Conservation (phyloP, 2,329 filamentous ascomycete genomes). For the Xylaria sp. region DNA sequence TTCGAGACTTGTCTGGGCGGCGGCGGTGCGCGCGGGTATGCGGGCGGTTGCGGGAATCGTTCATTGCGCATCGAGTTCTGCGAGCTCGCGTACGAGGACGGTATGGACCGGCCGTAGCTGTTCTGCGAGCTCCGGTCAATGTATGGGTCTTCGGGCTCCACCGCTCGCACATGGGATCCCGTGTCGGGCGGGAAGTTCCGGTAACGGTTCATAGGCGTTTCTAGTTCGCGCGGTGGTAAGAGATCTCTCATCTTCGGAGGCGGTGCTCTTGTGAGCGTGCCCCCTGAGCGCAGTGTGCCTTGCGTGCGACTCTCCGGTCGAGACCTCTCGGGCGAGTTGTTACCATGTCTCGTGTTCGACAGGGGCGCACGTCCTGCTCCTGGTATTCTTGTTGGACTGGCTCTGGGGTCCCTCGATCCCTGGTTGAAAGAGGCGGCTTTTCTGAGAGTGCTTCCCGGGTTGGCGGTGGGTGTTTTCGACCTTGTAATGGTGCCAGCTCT, state of each 20-base stretch:
- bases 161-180: constrained; percentile 52
- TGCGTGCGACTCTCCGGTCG: constrained; percentile 42
- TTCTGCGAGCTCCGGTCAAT: constrained; percentile 55
- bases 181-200: constrained; percentile 44
- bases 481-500: constrained; percentile 36
- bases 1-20: constrained; percentile 62
- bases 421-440: constrained; percentile 30
- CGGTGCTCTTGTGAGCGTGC: constrained; percentile 58
- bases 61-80: constrained; percentile 40
- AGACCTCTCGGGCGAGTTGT: constrained; percentile 74
- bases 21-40: constrained; percentile 40
- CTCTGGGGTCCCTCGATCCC: constrained; percentile 31
- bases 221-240: constrained; percentile 45
- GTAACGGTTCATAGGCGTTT: constrained; percentile 46
- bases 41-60: constrained; percentile 28
- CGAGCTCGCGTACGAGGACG: constrained; percentile 34
- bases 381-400: constrained; percentile 64
- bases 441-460: constrained; percentile 30
- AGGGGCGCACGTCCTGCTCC: constrained; percentile 63
- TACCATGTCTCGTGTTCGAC: constrained; percentile 62
- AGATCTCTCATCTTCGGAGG: constrained; percentile 93
- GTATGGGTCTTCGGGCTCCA: constrained; percentile 79
- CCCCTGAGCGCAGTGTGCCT: constrained; percentile 47
- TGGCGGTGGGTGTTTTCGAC: constrained; percentile 53
- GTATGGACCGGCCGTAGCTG: constrained; percentile 32